Evolutionary conservation across 805 yeast species (phyloP).

Genomic region (Starmerella potacharoeniae): DNA sequence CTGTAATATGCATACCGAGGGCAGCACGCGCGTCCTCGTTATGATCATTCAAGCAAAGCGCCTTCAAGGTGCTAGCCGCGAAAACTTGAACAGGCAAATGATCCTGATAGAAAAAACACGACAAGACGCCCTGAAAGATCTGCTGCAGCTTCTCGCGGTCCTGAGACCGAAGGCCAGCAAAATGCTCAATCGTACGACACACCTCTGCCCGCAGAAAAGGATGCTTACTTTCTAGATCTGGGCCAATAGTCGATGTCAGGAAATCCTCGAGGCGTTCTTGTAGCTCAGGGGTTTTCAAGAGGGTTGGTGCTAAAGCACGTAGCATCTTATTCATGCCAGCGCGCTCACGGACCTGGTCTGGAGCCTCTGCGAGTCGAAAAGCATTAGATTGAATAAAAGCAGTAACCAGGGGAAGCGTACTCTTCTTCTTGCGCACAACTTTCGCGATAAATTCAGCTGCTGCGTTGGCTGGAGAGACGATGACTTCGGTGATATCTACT

Average conservation of each 20-base stretch:
- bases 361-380: conserved; percentile 11
- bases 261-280: conserved; percentile 40
- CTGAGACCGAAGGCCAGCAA: conserved; percentile 50
- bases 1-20: conserved; percentile 56
- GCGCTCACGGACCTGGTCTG: conserved; percentile 38
- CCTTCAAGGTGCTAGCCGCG: conserved; percentile 77
- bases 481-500: conserved; percentile 52
- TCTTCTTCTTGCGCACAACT: conserved; percentile 54
- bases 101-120: conserved; percentile 37
- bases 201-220: conserved; percentile 59
- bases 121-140: conserved; percentile 32
- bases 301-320: conserved; percentile 53
- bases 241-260: conserved; percentile 51
- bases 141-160: conserved; percentile 56
- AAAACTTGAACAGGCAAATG: conserved; percentile 65
- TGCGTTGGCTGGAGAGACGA: conserved; percentile 61
- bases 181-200: conserved; percentile 39
- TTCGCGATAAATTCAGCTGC: conserved; percentile 64
- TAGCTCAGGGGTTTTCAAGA: conserved; percentile 33
- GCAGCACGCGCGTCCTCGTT: conserved; percentile 38
- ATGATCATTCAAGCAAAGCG: conserved; percentile 51
- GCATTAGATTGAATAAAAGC: conserved; percentile 20
- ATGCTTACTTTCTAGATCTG: conserved; percentile 47
- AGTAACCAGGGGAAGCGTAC: conserved; percentile 11
- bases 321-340: conserved; percentile 52